These are phyloP conservation scores for Nemania abortiva DNA, from an alignment of 2,329 filamentous ascomycete species.

Conservation along the genomic window DNA sequence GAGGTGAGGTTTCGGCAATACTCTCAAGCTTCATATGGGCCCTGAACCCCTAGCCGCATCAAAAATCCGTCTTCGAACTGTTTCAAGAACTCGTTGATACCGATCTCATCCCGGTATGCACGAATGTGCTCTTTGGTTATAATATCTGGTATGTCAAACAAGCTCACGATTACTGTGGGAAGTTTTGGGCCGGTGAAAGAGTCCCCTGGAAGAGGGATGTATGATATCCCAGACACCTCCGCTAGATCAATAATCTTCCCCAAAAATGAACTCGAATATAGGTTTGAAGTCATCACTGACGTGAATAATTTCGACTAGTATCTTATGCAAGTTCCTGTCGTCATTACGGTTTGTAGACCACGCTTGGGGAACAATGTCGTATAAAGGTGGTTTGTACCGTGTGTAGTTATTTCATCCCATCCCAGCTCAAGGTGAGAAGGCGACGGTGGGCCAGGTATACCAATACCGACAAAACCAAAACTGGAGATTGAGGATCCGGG, in stretches of 20 bases:
- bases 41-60: not conserved
- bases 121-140: not conserved
- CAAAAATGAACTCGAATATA: not conserved
- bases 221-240: not conserved
- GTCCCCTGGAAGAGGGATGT: constrained; percentile 12
- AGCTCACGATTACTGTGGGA: not conserved
- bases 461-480: too few relatives aligned
- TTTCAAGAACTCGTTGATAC: not conserved
- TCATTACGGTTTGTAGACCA: too few relatives aligned
- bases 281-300: not conserved
- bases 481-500: too few relatives aligned
- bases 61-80: not conserved
- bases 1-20: not conserved
- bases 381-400: too few relatives aligned
- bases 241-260: not conserved
- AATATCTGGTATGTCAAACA: not conserved
- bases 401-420: too few relatives aligned
- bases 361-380: too few relatives aligned
- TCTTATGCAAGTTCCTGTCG: too few relatives aligned
- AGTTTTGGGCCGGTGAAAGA: not conserved
- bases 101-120: constrained; percentile 7
- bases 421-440: too few relatives aligned
- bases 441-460: too few relatives aligned
- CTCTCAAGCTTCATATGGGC: not conserved
- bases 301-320: constrained; percentile 8